A percentile compares a stretch with the other conserved stretches of the same genome.
phyloP scores from a whole-genome alignment of 2,329 filamentous ascomycete species.

The Stemphylium lycopersici region DNA sequence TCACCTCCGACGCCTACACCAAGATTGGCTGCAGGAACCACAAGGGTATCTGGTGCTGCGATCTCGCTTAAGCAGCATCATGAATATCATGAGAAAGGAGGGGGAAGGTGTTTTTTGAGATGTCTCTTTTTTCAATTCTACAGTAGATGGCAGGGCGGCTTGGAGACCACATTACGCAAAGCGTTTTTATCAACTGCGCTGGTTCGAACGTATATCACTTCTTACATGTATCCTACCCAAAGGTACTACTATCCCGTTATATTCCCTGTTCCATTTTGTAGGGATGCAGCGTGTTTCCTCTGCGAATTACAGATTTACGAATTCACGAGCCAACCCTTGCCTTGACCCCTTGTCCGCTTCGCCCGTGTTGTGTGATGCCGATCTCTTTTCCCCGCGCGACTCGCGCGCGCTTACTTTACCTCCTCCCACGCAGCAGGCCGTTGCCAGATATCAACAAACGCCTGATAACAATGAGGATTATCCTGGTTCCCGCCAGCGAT shows the following conservation, averaged over 20 bases:
- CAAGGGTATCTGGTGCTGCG: conserved; percentile 41
- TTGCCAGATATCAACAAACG: too few species aligned
- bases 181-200: conserved; percentile 14
- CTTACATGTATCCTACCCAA: conserved; percentile 22
- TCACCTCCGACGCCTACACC: conserved; percentile 31
- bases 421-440: too few species aligned
- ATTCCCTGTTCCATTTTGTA: conserved; percentile 9
- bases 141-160: conserved; percentile 19
- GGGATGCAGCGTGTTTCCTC: conserved; percentile 10
- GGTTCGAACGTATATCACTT: conserved; percentile 18
- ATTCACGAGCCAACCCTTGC: conserved; percentile 11
- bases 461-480: too few species aligned
- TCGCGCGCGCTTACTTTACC: too few species aligned
- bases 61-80: conserved; percentile 32
- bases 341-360: not conserved
- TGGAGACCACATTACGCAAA: conserved; percentile 15
- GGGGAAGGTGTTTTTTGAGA: not conserved
- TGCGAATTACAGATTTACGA: conserved; percentile 17
- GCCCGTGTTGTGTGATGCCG: not conserved
- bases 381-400: too few species aligned
- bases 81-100: not conserved
- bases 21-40: conserved; percentile 38
- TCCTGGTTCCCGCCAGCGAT: not conserved
- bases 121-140: conserved; percentile 6
- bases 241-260: conserved; percentile 19